Conservation (phyloP, 257 asterid genomes). For the Marsdenia floribunda region DNA sequence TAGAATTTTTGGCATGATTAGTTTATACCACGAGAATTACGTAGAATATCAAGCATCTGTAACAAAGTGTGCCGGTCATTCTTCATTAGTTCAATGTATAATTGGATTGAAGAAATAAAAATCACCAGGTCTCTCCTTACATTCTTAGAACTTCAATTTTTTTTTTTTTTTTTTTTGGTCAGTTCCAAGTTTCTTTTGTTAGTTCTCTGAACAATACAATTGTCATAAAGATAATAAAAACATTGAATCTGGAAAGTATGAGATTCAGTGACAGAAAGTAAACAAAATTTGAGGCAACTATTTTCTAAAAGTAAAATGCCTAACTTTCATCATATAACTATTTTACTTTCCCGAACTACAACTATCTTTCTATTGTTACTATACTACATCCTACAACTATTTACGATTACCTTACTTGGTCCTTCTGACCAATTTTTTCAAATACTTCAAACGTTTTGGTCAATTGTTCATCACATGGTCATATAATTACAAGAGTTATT, state of each 20-base stretch:
- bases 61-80: not conserved
- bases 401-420: too few relatives aligned
- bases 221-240: not conserved
- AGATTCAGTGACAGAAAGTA: not conserved
- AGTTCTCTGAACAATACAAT: not conserved
- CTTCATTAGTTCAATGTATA: not conserved
- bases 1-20: not conserved
- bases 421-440: too few relatives aligned
- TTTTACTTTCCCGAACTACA: too few relatives aligned
- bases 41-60: not conserved
- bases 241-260: not conserved
- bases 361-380: too few relatives aligned
- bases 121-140: not conserved
- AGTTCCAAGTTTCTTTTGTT: not conserved
- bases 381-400: too few relatives aligned
- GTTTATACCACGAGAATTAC: not conserved
- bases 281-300: not conserved
- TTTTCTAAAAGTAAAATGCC: not conserved
- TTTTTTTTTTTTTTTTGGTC: not conserved
- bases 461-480: too few relatives aligned
- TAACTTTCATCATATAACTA: too few relatives aligned
- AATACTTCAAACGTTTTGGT: too few relatives aligned
- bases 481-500: too few relatives aligned
- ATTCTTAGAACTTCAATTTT: not conserved
- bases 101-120: not conserved